phyloP scores from a whole-genome alignment of 129 eudicot species.

The Escallonia rubra region DNA sequence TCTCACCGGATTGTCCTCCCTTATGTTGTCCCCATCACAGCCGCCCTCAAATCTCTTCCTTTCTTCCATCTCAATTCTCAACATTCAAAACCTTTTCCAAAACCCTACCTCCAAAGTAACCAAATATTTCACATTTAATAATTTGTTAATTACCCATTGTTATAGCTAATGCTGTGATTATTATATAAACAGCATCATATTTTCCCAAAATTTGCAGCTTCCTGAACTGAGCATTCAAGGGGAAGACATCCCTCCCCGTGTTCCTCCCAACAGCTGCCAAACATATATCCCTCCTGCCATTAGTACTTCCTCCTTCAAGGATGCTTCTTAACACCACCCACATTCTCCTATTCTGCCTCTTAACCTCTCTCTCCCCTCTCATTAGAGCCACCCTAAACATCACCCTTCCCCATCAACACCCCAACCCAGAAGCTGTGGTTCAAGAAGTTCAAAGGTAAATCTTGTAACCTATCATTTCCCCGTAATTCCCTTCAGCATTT shows the following conservation, averaged over 20 bases:
- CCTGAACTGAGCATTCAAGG: conserved; percentile 12
- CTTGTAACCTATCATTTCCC: not conserved
- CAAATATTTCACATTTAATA: not conserved
- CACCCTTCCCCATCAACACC: conserved; percentile 90
- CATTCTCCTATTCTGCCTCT: conserved; percentile 55
- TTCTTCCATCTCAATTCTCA: conserved; percentile 2
- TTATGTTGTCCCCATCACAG: conserved; percentile 11
- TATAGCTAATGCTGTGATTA: not conserved
- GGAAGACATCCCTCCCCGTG: not conserved
- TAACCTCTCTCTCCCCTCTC: conserved; percentile 30
- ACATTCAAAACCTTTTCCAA: conserved; percentile 3
- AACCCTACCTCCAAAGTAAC: conserved; percentile 17
- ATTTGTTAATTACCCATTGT: too few species aligned
- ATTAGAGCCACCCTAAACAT: conserved; percentile 48
- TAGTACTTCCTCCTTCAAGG: conserved; percentile 6
- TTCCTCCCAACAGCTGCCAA: conserved; percentile 1
- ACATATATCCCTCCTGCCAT: not conserved
- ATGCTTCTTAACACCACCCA: conserved; percentile 35
- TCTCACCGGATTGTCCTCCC: not conserved
- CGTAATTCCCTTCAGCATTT: conserved; percentile 5
- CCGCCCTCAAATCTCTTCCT: conserved; percentile 16
- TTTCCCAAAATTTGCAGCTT: conserved; percentile 19
- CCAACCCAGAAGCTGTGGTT: conserved; percentile 83
- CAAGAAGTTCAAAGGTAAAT: conserved; percentile 71
- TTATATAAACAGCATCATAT: conserved; percentile 16